phyloP scores from a whole-genome alignment of 202 grass and related monocot species.

The Dendrocalamus latiflorus region DNA sequence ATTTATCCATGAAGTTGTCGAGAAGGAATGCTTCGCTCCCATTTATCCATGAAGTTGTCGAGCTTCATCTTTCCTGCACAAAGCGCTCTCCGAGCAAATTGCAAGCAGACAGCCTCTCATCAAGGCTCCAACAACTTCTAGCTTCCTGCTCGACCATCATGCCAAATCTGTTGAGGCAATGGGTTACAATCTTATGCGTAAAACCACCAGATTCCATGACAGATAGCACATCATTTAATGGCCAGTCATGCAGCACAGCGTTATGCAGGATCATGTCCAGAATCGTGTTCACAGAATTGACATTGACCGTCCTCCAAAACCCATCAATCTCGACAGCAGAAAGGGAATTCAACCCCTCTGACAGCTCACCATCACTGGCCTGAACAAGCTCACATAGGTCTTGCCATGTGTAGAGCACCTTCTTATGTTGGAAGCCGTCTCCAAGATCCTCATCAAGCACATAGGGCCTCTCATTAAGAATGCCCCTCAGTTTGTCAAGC shows the following conservation, averaged over 20 bases:
- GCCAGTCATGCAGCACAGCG: constrained; percentile 80
- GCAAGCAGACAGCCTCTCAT: constrained; percentile 66
- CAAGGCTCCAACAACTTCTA: constrained; percentile 52
- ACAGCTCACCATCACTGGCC: constrained; percentile 74
- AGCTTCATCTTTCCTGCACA: constrained; percentile 70
- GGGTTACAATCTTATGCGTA: constrained; percentile 42
- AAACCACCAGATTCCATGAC: constrained; percentile 80
- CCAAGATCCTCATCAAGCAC: constrained; percentile 71
- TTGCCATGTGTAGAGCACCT: constrained; percentile 70
- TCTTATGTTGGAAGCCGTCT: background rate
- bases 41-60: constrained; percentile 71
- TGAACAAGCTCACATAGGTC: constrained; percentile 69
- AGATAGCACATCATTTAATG: constrained; percentile 52
- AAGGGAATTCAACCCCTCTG: constrained; percentile 55
- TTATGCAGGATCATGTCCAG: constrained; percentile 83
- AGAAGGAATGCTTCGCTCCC: constrained; percentile 10
- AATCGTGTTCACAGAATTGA: constrained; percentile 48
- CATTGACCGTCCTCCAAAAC: constrained; percentile 74
- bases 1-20: no score
- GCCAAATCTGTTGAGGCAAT: constrained; percentile 72
- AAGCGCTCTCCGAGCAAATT: constrained; percentile 53
- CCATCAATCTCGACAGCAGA: constrained; percentile 72
- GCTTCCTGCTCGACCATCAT: constrained; percentile 40
- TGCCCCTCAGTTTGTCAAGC: constrained; percentile 63
- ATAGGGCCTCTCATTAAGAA: constrained; percentile 67